Evolutionary conservation across 805 yeast species (phyloP), one percentile per base, ranked within the genome.

Genomic region (Kodamaea nitidulidarum): DNA sequence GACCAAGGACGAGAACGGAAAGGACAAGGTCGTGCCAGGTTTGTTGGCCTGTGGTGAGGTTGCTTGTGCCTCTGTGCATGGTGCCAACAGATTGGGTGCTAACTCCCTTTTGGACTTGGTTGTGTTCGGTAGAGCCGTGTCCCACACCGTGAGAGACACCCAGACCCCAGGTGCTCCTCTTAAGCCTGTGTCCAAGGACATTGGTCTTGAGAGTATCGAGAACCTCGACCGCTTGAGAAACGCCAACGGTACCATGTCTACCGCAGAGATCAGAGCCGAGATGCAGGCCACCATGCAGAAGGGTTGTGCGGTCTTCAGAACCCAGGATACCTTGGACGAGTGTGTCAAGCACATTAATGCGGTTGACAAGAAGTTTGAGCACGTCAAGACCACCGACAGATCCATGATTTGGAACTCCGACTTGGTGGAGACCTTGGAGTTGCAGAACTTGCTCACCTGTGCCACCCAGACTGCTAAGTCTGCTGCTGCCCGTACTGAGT

Each of bases 371-470:
- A 65, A 83, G 25, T 84, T 87, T 58, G 67, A 64, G 31, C 80
- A 86, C 56, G 81, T 91, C 48, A 84, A 85, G 61, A 88, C 95
- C 47, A 78, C 90, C 48, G 98, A 91, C 66, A 81, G 96, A 71
- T 88, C 96, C 11, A 88, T 93, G 97, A 90, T 91, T 60, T 91
- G 98, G 98, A 91, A 91, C 77, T 82, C 95, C 36, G 98, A 91
- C 65, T 74, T 91, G 61, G 95, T 90, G 38, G 98, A 91, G 74
- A 86, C 98, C 40, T 75, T 93, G 55, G 98, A 91, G 70, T 76
- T 91, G 63, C 96, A 90, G 69, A 91, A 91, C 81, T 77, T 91
- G 75, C 76, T 91, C 64, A 90, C 98, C 37, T 88, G 97, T 75
- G 98, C 98, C 46, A 80, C 83, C 48, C 98, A 93, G 75, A 90